Base-by-base conservation (phyloP, 2,329 filamentous ascomycete species). In the Sporothrix luriei region DNA sequence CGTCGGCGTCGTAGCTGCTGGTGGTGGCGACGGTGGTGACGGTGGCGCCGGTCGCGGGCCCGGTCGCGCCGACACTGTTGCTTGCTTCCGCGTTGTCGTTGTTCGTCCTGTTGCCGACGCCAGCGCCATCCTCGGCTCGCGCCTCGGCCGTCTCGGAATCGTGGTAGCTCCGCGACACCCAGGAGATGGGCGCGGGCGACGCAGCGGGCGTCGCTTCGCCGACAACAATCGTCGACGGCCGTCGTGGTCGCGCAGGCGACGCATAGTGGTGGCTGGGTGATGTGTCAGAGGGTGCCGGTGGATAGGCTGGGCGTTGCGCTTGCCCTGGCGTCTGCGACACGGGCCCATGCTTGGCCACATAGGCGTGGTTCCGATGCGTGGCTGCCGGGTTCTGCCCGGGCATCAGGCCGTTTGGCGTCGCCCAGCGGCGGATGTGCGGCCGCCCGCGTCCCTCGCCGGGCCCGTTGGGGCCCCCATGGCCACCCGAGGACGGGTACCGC, bases 321-420 rank as follows among this genome's bases (percentile, higher is more conserved):
- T 33, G 33, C 5, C 7, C 33, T 2, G 40, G 1, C 11, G 40
- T 46, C 40, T 46, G 40, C 10, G 40, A 11, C 40, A 16, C 4
- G 10, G 33, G 33, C 33, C 33, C 33, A 38, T 57, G 54, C 26
- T 57, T 57, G 9, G 54, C 26, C 26, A 57, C 54, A 19, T 33
- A 38, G 16, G 54, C 54, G 1, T 57, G 54, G 26, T 57, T 57
- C 5, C 54, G 54, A 29, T 57, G 54, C 2, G 54, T 57, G 3
- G 54, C 54, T 1, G 54, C 54, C 26, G 54, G 54, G 26, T 57
- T 57, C 54, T 57, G 54, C 26, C 54, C 54, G 1, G 54, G 54
- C 54, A 57, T 38, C 54, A 57, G 26, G 6, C 54, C 54, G 26
- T 57, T 57, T 14, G 54, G 54, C 16, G 54, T 57, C 54, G 54